Base-by-base conservation (phyloP, 225 moss, liverwort and hornwort species). In the Rhytidiadelphus loreus region DNA sequence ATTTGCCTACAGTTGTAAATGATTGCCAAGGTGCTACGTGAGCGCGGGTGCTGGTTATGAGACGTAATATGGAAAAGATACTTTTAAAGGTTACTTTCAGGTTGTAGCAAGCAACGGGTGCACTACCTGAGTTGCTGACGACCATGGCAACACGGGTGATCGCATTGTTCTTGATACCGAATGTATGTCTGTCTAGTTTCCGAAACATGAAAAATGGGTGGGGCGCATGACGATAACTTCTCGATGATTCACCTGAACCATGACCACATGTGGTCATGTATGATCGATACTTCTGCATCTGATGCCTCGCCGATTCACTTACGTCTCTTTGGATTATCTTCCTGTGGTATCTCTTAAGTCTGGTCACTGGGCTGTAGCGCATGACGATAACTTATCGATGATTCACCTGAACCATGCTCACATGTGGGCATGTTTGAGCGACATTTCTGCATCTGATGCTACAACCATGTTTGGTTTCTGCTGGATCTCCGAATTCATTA, bases 371-470 rank as follows among this genome's bases (percentile, higher is more conserved):
- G 53, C 55, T 77, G 77, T 55, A 77, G 77, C 46, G n/a, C 39
- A 75, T 90, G 92, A 92, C 5, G 90, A 90, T 92, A 76, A 62
- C 84, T 72, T 57, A 82, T 91, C 88, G 82, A 86, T 88, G 85
- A 88, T 86, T 91, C 88, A 91, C 85, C 85, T 86, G 88, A 91
- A 50, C 46, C 60, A 32, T 88, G 82, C 59, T 52, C 85, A 57
- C 33, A 17, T 6, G 50, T 48, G 63, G 64, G 87, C 64, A 74
- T 84, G 80, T 50, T 33, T 90, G 90, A 90, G 64, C 33, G 90
- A 85, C 85, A 76, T 50, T 75, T 85, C 87, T 90, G 90, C 83
- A 83, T 80, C 91, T 92, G 81, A 81, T 81, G 81, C 81, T 81
- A 81, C 61, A 60, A 30, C 43, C 43, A 28, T 60, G 60, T 21